phyloP scores from a whole-genome alignment of 768 basidiomycete genomes.

The Cubamyces sp. region DNA sequence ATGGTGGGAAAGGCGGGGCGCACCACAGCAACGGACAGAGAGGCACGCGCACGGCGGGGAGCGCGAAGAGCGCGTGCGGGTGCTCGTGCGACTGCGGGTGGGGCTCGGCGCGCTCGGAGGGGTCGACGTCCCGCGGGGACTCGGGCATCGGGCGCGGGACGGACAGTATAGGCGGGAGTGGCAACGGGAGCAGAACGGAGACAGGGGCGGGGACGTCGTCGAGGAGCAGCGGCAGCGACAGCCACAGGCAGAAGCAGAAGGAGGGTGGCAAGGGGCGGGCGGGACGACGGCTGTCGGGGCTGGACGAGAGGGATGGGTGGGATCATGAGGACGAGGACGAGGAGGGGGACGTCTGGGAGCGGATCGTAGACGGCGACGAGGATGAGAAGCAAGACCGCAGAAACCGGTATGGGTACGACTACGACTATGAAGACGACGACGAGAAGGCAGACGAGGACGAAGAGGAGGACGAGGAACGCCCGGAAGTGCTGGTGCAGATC shows the following conservation, averaged over 20 bases:
- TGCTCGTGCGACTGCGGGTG: not conserved
- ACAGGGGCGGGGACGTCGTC: not conserved
- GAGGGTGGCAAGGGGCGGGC: not conserved
- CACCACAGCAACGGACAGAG: no score
- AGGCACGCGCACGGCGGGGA: no score
- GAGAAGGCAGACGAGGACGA: conserved; percentile 13
- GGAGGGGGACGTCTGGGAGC: not conserved
- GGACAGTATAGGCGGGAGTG: not conserved
- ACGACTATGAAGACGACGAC: not conserved
- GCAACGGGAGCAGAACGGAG: not conserved
- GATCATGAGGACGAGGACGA: not conserved
- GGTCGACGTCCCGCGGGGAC: no score
- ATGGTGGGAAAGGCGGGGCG: no score
- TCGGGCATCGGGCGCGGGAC: no score
- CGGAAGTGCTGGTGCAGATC: conserved; percentile 30
- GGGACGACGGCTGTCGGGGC: not conserved
- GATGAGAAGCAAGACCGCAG: not conserved
- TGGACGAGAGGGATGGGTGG: not conserved
- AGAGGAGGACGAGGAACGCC: conserved; percentile 3
- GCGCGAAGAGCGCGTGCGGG: not conserved
- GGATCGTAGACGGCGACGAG: not conserved
- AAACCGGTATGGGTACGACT: not conserved
- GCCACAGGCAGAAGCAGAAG: no score
- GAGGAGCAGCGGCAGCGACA: no score
- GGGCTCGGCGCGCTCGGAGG: not conserved